These are phyloP conservation scores for Solanum sitiens DNA, from an alignment of 257 asterid genomes.

Conservation along the genomic window DNA sequence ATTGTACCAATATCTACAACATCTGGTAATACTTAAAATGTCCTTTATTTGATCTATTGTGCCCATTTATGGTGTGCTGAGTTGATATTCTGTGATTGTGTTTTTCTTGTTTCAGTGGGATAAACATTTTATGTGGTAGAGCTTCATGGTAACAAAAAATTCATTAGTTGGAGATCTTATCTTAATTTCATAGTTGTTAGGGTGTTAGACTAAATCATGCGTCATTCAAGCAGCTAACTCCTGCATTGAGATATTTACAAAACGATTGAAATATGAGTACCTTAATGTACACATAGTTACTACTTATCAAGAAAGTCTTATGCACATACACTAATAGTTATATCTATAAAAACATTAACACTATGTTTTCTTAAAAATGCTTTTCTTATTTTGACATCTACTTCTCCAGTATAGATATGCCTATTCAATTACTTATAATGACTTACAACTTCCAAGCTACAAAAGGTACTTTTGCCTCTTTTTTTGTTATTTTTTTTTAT, in stretches of 20 bases:
- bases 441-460: background rate
- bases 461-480: background rate
- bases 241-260: background rate
- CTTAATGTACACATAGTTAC: background rate
- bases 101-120: background rate
- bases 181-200: background rate
- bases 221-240: background rate
- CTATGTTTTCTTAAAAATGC: background rate
- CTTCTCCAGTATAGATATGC: background rate
- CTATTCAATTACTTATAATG: background rate
- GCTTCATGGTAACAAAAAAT: background rate
- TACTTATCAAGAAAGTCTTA: background rate
- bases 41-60: background rate
- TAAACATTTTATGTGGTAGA: background rate
- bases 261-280: background rate
- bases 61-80: background rate
- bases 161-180: background rate
- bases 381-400: background rate
- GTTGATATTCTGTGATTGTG: background rate
- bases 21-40: slow-evolving; percentile 33
- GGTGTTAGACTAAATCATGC: background rate
- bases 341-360: background rate
- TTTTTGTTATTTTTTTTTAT: background rate
- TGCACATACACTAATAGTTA: background rate
- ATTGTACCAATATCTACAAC: slow-evolving; percentile 37